Evolutionary conservation across 2,329 filamentous ascomycete genomes (phyloP), one percentile per base, ranked within the genome.

Genomic region (Colletotrichum graminicola): DNA sequence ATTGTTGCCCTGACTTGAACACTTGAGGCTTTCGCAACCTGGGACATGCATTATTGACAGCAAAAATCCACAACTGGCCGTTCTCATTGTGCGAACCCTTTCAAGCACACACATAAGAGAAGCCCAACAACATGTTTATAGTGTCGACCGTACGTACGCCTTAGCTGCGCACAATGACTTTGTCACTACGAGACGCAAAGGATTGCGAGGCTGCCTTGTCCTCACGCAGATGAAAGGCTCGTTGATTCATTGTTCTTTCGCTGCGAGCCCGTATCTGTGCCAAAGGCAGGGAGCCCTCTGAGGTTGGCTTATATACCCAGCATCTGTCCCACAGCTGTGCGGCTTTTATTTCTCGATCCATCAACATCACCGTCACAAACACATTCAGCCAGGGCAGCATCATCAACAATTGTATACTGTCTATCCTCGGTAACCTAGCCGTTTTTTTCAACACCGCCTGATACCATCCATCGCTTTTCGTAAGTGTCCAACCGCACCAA

Each of bases 401-500:
- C n/a, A 36, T 26, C 14, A 12, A n/a, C n/a, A 29, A 41, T 7
- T 23, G 26, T 41, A 34, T 23, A 41, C 49, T 8, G 21, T 63
- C 23, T 54, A 8, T 14, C 29, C 10, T 41, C 14, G 4, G 26
- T 14, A 59, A 32, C n/a, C 18, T 47, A 43, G 21, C 66, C 34
- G 14, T 8, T 18, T 21, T 8, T 21, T 0, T 21, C 3, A 8
- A 14, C 23, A 14, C 5, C 18, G 12, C 49, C 47, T 26, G 3
- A 36, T 21, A 5, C 21, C n/a, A 11, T 23, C n/a, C 32, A 29
- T 29, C 45, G 36, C 39, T 1, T 1, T 3, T 21, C 52, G 66
- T 66, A 69, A 69, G 66, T 29, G 23, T 16, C 21, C 32, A 16
- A 41, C 32, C 23, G 41, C 32, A 65, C 43, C 51, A 51, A 45